A percentile compares a stretch with the other conserved stretches of the same genome.
phyloP scores from a whole-genome alignment of 306 rosid species.

The Lagenaria siceraria region DNA sequence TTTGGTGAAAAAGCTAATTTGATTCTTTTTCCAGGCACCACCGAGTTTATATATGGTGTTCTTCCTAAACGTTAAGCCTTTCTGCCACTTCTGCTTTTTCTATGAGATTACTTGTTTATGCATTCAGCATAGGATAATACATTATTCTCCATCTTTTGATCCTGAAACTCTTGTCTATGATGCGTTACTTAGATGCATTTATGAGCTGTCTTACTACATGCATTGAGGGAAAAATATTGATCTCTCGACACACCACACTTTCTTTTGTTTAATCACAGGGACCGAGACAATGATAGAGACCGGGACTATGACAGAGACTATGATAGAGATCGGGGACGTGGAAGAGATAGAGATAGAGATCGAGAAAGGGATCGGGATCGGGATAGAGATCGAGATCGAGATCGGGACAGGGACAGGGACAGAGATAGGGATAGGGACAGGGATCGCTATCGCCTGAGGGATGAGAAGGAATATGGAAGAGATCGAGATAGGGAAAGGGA shows the following conservation, averaged over 20 bases:
- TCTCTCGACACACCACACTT: neutral
- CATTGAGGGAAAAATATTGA: neutral
- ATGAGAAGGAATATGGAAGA: slow-evolving; percentile 57
- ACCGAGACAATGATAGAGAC: slow-evolving; percentile 77
- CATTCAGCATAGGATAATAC: neutral
- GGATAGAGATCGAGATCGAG: slow-evolving; percentile 53
- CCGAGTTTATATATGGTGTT: neutral
- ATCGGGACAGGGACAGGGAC: slow-evolving; percentile 40
- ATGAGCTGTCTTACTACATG: neutral
- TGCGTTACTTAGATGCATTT: neutral
- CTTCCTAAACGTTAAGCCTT: neutral
- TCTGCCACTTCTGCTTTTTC: neutral
- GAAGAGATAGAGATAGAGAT: slow-evolving; percentile 47
- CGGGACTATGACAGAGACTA: slow-evolving; percentile 65
- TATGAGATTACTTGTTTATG: neutral
- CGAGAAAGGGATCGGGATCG: slow-evolving; percentile 48
- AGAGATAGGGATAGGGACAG: slow-evolving; percentile 65
- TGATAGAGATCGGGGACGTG: slow-evolving; percentile 71
- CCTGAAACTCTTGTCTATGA: neutral
- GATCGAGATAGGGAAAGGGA: slow-evolving; percentile 42
- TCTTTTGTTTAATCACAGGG: slow-evolving; percentile 29
- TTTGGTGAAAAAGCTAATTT: neutral
- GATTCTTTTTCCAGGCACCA: neutral
- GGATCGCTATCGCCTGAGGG: slow-evolving; percentile 52
- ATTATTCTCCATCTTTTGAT: neutral